phyloP scores from a whole-genome alignment of 2,329 filamentous ascomycete species.

The Colletotrichum coccodes region DNA sequence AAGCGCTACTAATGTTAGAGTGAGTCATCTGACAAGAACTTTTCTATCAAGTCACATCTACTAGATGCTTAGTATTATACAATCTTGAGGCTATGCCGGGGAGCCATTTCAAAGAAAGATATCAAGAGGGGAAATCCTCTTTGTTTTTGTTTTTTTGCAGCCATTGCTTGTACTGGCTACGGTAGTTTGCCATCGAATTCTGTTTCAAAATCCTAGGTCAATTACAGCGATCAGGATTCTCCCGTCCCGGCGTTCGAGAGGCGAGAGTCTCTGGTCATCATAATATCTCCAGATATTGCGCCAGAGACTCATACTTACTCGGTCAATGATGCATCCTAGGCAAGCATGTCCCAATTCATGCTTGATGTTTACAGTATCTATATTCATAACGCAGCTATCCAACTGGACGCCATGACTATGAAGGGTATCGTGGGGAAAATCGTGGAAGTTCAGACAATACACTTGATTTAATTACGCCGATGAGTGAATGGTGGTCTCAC shows the following conservation, averaged over 20 bases:
- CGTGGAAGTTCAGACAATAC: background rate
- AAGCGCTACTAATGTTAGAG: constrained; percentile 59
- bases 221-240: constrained; percentile 53
- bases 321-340: constrained; percentile 58
- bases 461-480: constrained; percentile 43
- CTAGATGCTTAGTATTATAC: background rate
- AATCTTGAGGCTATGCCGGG: constrained; percentile 52
- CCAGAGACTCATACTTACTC: constrained; percentile 55
- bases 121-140: constrained; percentile 59
- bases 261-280: constrained; percentile 64
- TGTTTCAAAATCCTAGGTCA: constrained; percentile 50
- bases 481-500: constrained; percentile 64
- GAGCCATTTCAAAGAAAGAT: constrained; percentile 51
- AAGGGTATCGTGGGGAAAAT: constrained; percentile 40
- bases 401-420: constrained; percentile 46
- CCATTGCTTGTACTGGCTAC: constrained; percentile 58
- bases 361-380: constrained; percentile 55
- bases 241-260: constrained; percentile 59
- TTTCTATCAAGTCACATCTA: no score
- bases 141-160: constrained; percentile 63
- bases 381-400: constrained; percentile 27
- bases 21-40: no score
- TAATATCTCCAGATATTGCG: constrained; percentile 49
- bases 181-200: constrained; percentile 51
- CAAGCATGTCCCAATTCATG: constrained; percentile 61